Base-by-base conservation (phyloP, 2,329 filamentous ascomycete genomes). In the Hypoxylon sp. region DNA sequence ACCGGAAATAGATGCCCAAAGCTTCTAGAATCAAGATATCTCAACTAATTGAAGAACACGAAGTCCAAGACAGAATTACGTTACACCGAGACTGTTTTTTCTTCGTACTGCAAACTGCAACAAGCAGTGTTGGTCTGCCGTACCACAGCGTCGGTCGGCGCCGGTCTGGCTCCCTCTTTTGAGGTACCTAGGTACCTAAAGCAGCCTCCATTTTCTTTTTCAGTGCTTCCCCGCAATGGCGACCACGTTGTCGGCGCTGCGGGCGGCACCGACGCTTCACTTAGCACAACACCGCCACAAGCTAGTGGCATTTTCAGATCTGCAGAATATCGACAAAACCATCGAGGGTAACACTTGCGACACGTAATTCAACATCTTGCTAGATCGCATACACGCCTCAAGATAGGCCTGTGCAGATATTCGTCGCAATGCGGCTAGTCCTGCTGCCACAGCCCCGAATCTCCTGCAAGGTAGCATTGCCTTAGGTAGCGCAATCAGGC, bases 21-120 rank as follows among this genome's bases (percentile, higher is more conserved):
- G 56, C 22, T 51, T 27, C 35, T 35, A 53, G 37, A 50, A 30
- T 6, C 33, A 31, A 17, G 20, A 64, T 30, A 55, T 48, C 25
- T 5, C 30, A 35, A 56, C 22, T 25, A 30, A 14, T 17, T 57
- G 30, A 31, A 58, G 56, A 71, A 66, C 62, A 71, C 62, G 51
- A 64, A 56, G 61, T 49, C 42, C 54, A 66, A 71, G 65, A 68
- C 68, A 71, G 13, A 35, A 51, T 46, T 66, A 66, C 68, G 65
- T 66, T 70, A 11, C 68, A 57, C 35, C 31, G 30, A 55, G 35
- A 51, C 33, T 35, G 20, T 14, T 11, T 31, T 31, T 31, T 31
- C 10, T 30, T 55, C 54, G 42, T 57, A 33, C 49, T 54, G 35
- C 37, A 53, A 44, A 17, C 25, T 27, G 25, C 25, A 27, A 27